These are phyloP conservation scores for Dipodascus geniculatus DNA, from an alignment of 805 yeast genomes.

Conservation along the genomic window DNA sequence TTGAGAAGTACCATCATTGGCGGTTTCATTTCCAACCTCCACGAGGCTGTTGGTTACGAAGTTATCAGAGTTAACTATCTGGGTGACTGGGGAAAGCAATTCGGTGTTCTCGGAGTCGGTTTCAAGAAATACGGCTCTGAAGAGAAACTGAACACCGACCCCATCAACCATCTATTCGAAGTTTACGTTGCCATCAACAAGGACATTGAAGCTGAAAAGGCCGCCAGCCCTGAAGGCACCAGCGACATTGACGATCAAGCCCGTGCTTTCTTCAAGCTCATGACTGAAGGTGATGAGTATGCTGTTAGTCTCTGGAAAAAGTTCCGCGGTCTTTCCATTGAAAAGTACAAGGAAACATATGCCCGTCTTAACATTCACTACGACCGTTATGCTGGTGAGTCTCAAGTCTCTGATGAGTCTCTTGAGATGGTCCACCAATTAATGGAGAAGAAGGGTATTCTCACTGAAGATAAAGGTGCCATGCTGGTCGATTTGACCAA, in stretches of 20 bases:
- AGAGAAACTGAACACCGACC: constrained; percentile 57
- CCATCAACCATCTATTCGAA: constrained; percentile 88
- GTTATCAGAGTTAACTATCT: constrained; percentile 86
- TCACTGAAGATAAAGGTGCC: constrained; percentile 87
- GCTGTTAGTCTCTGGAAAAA: constrained; percentile 72
- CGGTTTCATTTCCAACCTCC: constrained; percentile 81
- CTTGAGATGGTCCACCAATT: constrained; percentile 55
- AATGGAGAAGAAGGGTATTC: constrained; percentile 56
- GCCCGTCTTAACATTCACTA: constrained; percentile 83
- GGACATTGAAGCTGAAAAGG: constrained; percentile 58
- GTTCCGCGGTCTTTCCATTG: constrained; percentile 86
- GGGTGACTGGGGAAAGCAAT: constrained; percentile 99
- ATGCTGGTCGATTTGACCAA: constrained; percentile 71
- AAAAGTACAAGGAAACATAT: constrained; percentile 74
- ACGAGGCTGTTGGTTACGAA: constrained; percentile 87
- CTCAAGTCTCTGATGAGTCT: constrained; percentile 68
- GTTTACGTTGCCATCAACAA: constrained; percentile 82
- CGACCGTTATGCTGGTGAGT: constrained; percentile 90
- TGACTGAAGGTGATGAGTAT: constrained; percentile 87
- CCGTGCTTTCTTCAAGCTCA: constrained; percentile 70
- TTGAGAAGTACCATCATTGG: constrained; percentile 96
- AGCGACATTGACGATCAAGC: constrained; percentile 67
- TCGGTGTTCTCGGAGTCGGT: constrained; percentile 91
- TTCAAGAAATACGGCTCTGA: constrained; percentile 77
- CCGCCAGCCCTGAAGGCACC: constrained; percentile 40